Evolutionary conservation across 2,329 filamentous ascomycete genomes (phyloP).

Genomic region (Pseudomassariella vexata): DNA sequence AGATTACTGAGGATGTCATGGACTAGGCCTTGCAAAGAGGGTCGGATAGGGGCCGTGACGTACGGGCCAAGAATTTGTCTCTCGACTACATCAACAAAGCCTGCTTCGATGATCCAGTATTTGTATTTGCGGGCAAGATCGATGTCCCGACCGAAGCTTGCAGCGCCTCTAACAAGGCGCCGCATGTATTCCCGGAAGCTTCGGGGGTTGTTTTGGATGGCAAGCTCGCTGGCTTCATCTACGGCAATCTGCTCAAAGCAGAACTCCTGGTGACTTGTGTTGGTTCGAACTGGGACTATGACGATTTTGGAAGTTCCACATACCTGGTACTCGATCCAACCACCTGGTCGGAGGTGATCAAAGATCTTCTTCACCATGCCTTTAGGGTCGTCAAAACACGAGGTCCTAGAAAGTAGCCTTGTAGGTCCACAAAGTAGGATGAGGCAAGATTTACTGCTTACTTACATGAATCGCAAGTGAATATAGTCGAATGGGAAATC

Average conservation of each 20-base stretch:
- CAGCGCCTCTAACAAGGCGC: neutral
- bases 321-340: slow-evolving; percentile 1
- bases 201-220: neutral
- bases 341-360: neutral
- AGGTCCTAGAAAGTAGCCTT: too few species aligned
- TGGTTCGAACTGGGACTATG: too few species aligned
- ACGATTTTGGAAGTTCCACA: too few species aligned
- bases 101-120: neutral
- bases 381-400: neutral
- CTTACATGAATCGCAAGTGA: slow-evolving; percentile 44
- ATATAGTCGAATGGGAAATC: slow-evolving; percentile 48
- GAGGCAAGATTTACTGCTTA: too few species aligned
- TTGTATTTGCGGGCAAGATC: neutral
- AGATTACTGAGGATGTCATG: too few species aligned
- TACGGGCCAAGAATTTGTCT: too few species aligned
- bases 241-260: too few species aligned
- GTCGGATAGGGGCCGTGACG: too few species aligned
- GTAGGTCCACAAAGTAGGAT: too few species aligned
- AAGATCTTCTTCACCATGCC: neutral
- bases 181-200: neutral
- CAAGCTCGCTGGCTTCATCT: neutral
- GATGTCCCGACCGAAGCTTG: neutral
- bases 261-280: too few species aligned
- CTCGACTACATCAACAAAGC: neutral
- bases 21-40: too few species aligned